Evolutionary conservation across 768 basidiomycete genomes (phyloP).

Genomic region (Russula dissimulans): DNA sequence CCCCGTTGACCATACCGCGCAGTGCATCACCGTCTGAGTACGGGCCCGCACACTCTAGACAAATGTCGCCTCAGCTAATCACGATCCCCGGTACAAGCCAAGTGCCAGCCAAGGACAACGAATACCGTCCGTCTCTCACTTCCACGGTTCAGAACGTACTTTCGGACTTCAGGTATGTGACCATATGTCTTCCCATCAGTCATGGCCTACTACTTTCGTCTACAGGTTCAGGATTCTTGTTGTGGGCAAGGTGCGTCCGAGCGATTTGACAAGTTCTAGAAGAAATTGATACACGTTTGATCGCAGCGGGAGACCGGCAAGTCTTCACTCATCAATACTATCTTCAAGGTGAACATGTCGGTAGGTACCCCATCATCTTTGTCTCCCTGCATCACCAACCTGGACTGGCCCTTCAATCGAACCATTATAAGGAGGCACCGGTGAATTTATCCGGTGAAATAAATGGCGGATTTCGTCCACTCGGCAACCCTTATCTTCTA

Average conservation of each 20-base stretch:
- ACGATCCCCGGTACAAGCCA: too few relatives aligned
- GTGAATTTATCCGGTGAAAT: too few relatives aligned
- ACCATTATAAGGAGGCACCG: too few relatives aligned
- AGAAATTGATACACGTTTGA: neutral
- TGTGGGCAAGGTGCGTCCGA: constrained; percentile 1
- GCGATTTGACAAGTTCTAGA: too few relatives aligned
- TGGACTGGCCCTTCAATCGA: neutral
- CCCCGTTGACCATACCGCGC: too few relatives aligned
- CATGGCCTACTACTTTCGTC: neutral
- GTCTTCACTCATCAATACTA: neutral
- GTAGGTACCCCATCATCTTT: neutral
- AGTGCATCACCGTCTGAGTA: too few relatives aligned
- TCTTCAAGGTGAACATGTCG: constrained; percentile 3
- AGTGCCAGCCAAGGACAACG: too few relatives aligned
- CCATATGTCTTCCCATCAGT: neutral
- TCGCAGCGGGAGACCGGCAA: constrained; percentile 2
- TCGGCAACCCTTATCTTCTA: too few relatives aligned
- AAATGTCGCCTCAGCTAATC: too few relatives aligned
- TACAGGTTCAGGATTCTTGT: constrained; percentile 9
- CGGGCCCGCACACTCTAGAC: too few relatives aligned
- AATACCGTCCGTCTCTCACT: neutral
- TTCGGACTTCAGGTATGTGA: neutral
- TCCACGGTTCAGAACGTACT: neutral
- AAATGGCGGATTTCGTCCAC: neutral
- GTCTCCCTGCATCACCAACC: neutral